A percentile compares a stretch with the other conserved stretches of the same genome.
phyloP scores from a whole-genome alignment of 805 yeast species.

The Allodekkera sacchari region DNA sequence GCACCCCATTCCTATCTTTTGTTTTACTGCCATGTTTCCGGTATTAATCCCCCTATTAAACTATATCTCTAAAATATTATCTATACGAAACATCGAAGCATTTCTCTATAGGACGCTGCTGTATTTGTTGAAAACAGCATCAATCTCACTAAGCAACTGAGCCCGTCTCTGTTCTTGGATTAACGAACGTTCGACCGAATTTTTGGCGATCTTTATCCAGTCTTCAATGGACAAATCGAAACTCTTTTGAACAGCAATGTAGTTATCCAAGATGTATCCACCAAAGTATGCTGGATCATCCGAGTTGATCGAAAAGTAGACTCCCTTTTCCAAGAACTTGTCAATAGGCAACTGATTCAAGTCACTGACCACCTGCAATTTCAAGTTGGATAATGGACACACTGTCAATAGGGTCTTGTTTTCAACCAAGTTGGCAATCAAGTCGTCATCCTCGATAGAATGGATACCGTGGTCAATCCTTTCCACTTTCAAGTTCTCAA shows the following conservation, averaged over 20 bases:
- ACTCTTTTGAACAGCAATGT: conserved; percentile 52
- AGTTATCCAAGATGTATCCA: conserved; percentile 75
- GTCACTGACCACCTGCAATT: conserved; percentile 63
- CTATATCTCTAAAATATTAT: no score
- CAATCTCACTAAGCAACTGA: conserved; percentile 35
- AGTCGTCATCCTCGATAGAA: conserved; percentile 43
- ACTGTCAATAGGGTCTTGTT: conserved; percentile 53
- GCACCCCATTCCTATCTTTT: no score
- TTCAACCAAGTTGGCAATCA: conserved; percentile 50
- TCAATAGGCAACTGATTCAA: conserved; percentile 61
- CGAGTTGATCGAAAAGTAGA: conserved; percentile 69
- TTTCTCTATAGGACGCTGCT: no score
- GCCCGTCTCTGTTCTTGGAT: conserved; percentile 48
- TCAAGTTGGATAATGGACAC: conserved; percentile 74
- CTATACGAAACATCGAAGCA: no score
- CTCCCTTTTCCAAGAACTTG: conserved; percentile 48
- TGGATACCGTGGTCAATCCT: conserved; percentile 81
- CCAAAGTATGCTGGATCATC: conserved; percentile 83
- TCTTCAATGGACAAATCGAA: conserved; percentile 53
- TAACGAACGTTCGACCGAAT: conserved; percentile 71
- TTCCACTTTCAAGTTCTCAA: conserved; percentile 51
- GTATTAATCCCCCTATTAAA: not conserved
- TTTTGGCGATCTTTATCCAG: conserved; percentile 58
- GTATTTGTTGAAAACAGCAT: conserved; percentile 27
- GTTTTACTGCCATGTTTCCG: not conserved